A percentile compares a stretch with the other conserved stretches of the same genome.
phyloP scores from a whole-genome alignment of 805 yeast species.

The Naumovozyma castellii region DNA sequence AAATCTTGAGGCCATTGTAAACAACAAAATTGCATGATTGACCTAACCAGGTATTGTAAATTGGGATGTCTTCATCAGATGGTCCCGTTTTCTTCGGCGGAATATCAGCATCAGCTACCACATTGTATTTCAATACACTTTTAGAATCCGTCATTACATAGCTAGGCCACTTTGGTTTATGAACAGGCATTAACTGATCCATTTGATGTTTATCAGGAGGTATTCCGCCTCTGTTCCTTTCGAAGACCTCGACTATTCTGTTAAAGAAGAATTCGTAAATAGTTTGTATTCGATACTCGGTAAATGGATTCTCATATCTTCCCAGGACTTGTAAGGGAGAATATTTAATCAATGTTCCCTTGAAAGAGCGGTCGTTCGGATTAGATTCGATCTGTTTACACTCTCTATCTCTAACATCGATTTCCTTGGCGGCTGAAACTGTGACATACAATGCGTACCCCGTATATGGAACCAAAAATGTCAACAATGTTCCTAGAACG shows the following conservation, averaged over 20 bases:
- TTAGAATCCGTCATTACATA: not conserved
- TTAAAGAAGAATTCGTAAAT: constrained; percentile 74
- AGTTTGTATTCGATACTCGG: constrained; percentile 84
- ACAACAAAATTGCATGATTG: constrained; percentile 79
- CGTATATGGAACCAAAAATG: constrained; percentile 41
- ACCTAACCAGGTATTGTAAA: constrained; percentile 75
- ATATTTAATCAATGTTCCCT: constrained; percentile 30
- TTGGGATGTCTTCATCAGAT: constrained; percentile 5
- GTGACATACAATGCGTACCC: constrained; percentile 58
- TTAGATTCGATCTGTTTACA: constrained; percentile 10
- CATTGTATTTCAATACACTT: not conserved
- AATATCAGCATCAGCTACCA: constrained; percentile 1
- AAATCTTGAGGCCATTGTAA: constrained; percentile 57
- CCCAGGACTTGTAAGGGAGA: constrained; percentile 53
- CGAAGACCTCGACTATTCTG: constrained; percentile 61
- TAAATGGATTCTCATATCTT: constrained; percentile 81
- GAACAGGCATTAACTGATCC: constrained; percentile 48
- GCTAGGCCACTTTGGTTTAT: constrained; percentile 40
- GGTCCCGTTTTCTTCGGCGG: not conserved
- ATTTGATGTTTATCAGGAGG: constrained; percentile 42
- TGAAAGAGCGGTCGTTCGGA: constrained; percentile 9
- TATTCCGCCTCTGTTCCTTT: constrained; percentile 50
- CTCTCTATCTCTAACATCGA: constrained; percentile 34
- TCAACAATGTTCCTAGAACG: constrained; percentile 3
- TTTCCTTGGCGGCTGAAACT: constrained; percentile 43